Base-by-base conservation (phyloP, 345 rosid species). In the Eucalyptus viminalis region DNA sequence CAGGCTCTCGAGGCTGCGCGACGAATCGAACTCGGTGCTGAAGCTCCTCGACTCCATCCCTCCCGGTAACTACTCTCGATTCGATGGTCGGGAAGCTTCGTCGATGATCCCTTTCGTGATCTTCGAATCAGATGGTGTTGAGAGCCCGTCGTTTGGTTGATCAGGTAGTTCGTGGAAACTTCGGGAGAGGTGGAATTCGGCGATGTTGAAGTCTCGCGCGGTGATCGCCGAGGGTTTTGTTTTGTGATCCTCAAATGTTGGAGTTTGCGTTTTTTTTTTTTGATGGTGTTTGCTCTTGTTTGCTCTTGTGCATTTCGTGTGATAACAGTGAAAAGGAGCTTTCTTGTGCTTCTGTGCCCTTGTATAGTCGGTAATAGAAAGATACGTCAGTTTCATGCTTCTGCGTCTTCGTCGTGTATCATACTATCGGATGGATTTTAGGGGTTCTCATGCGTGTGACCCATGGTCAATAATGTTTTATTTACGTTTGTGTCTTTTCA, bases 21-120 rank as follows among this genome's bases (percentile, higher is more conserved):
- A 60, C 24, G 90, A 93, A 86, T 95, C 96, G 51, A 94, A 92
- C 91, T 92, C 92, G 83, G 93, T 92, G 89, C 94, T 94, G 93
- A 87, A 89, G 24, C 90, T 95, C 72, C 96, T 95, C 88, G 96
- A 95, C 91, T 95, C 95, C 90, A 92, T 96, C 88, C 93, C 96
- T 90, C 90, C 86, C 19, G 97, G 97, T 95, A 91, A 44, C 90
- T 54, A 31, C 19, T 53, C 21, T 19, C 45, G 21, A 72, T 72
- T 37, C 45, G 21, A 9, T 72, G 81, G 81, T 15, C 58, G 58
- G n/a, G 13, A 5, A 7, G 31, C 19, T 40, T 60, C 53, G 22
- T 13, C 44, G 14, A 43, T 43, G 29, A 62, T 54, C 43, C 49
- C 27, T 54, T 21, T 21, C 54, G 50, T 29, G 49, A 80, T 45